Evolutionary conservation across 1,284 basidiomycete species (phyloP), one percentile per base, ranked within the genome.

Genomic region (Sanghuangporus sanghuang): DNA sequence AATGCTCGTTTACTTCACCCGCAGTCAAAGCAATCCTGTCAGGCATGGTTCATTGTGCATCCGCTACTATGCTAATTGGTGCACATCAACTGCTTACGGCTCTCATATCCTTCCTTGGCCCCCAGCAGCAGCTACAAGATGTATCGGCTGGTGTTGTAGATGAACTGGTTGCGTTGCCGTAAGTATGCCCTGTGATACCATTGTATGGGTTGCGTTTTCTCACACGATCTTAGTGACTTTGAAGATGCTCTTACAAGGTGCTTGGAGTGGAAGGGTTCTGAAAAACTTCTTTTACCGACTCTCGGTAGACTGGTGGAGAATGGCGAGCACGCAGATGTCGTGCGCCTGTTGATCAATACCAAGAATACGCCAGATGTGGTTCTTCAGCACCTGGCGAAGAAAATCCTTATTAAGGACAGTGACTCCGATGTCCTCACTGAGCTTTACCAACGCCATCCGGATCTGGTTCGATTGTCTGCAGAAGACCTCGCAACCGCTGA

Each of bases 221-320:
- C 18, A 40, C 35, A 57, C 50, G 16, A 7, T 48, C 14, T 58
- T 59, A 90, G 88, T 16, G 75, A 77, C 42, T 73, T 88, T 12
- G 70, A 77, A 2, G 73, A 79, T n/a, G 81, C 84, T 57, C 62
- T 88, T 1, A 73, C 72, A 39, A 73, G 74, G 35, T 75, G 76
- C 0, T 70, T 79, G 53, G 67, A 68, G 4, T 85, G 83, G 76
- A 69, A 76, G 40, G 87, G 86, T 14, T 77, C 78, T 4, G 85
- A 90, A 62, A 86, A 83, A 64, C 73, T 91, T 16, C 48, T 87
- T n/a, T 68, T 73, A 23, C 86, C 88, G 0, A 70, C 91, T 23
- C 54, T 64, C 14, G 36, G 36, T 12, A 57, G 55, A 53, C 36
- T 64, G 48, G n/a, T 48, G 21, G 62, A 62, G 14, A 59, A 59